Evolutionary conservation across 192 early-diverging fungal species (phyloP).

Genomic region (Backusella morwellensis): DNA sequence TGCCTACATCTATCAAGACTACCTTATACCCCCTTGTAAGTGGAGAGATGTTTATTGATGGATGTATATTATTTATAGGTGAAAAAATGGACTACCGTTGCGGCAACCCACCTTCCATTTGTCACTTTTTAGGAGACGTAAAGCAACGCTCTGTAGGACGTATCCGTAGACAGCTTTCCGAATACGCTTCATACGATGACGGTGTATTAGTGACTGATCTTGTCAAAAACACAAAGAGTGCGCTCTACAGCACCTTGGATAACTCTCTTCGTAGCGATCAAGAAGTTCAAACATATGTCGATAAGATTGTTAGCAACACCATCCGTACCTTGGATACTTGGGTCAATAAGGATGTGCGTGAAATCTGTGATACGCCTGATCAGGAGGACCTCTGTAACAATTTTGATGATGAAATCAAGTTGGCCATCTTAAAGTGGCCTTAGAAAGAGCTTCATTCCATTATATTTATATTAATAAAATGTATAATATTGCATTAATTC

Average conservation of each 20-base stretch:
- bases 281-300: constrained; percentile 9
- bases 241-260: constrained; percentile 18
- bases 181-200: constrained; percentile 23
- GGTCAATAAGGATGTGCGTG: constrained; percentile 18
- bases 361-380: constrained; percentile 19
- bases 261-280: constrained; percentile 24
- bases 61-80: constrained; percentile 18
- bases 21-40: not conserved
- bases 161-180: constrained; percentile 22
- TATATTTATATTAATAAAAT: not conserved
- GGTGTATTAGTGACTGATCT: constrained; percentile 26
- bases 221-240: constrained; percentile 13
- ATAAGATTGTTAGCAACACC: constrained; percentile 18
- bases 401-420: constrained; percentile 36
- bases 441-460: constrained; percentile 11
- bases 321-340: constrained; percentile 22
- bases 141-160: constrained; percentile 30
- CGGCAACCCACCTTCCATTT: constrained; percentile 60
- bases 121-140: constrained; percentile 43
- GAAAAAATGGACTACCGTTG: constrained; percentile 56
- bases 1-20: not conserved
- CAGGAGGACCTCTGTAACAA: constrained; percentile 25
- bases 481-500: not conserved
- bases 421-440: constrained; percentile 34
- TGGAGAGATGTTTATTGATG: not conserved